Conservation (phyloP, 2,329 filamentous ascomycete species). For the Colletotrichum neosansevieriae region DNA sequence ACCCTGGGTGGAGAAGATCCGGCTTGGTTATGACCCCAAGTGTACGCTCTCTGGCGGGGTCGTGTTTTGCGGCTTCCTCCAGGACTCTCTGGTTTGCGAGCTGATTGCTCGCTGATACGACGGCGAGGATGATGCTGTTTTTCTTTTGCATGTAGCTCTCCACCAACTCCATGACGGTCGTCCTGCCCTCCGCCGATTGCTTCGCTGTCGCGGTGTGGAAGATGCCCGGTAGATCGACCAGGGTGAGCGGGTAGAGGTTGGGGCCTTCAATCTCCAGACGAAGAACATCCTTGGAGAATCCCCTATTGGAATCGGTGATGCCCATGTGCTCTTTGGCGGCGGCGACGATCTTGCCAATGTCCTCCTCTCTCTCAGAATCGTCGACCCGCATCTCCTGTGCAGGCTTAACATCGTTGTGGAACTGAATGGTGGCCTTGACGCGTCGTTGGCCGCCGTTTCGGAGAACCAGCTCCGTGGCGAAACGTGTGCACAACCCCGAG, state of each 20-base stretch:
- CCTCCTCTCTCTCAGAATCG: slow-evolving; percentile 46
- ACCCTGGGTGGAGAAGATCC: slow-evolving; percentile 55
- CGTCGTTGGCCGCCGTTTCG: slow-evolving; percentile 52
- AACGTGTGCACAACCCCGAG: slow-evolving; percentile 68
- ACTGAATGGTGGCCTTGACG: slow-evolving; percentile 59
- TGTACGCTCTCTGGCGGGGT: slow-evolving; percentile 59
- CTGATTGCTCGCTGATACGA: slow-evolving; percentile 63
- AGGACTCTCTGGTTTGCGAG: slow-evolving; percentile 66
- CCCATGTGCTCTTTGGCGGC: slow-evolving; percentile 65
- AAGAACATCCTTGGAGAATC: slow-evolving; percentile 60
- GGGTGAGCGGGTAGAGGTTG: slow-evolving; percentile 58
- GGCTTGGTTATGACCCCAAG: slow-evolving; percentile 71
- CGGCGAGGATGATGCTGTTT: slow-evolving; percentile 70
- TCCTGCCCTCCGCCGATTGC: slow-evolving; percentile 48
- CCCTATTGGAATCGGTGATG: slow-evolving; percentile 45
- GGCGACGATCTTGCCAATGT: slow-evolving; percentile 63
- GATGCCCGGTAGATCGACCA: slow-evolving; percentile 68
- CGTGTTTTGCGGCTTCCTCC: slow-evolving; percentile 55
- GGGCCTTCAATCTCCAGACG: slow-evolving; percentile 60
- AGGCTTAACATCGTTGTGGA: slow-evolving; percentile 45
- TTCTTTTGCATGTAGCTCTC: slow-evolving; percentile 66
- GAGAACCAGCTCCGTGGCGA: slow-evolving; percentile 71
- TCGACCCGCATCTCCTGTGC: slow-evolving; percentile 47
- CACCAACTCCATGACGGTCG: slow-evolving; percentile 53
- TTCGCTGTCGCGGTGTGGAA: slow-evolving; percentile 49